These are phyloP conservation scores for Trypanosoma avium DNA, from an alignment of 208 protist genomes.

Conservation along the genomic window DNA sequence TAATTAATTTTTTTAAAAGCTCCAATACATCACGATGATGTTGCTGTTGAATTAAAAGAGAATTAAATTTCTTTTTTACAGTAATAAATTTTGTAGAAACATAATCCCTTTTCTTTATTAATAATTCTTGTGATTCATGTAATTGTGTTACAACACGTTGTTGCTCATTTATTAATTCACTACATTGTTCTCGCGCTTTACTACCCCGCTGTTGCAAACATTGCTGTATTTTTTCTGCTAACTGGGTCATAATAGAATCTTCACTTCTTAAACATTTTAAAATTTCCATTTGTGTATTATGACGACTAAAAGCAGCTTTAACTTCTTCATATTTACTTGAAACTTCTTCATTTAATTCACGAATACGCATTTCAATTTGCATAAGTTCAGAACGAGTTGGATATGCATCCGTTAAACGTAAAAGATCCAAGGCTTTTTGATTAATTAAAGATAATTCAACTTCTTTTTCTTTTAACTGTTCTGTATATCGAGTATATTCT, in stretches of 20 bases:
- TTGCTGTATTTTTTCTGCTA: not conserved
- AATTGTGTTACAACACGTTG: not conserved
- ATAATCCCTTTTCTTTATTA: not conserved
- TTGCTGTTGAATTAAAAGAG: not conserved
- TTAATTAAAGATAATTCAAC: not conserved
- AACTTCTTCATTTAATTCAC: not conserved
- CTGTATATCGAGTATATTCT: too few species aligned
- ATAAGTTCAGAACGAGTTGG: not conserved
- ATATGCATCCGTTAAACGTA: not conserved
- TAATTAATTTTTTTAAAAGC: conserved; percentile 13
- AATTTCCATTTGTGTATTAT: not conserved
- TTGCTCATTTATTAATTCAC: not conserved
- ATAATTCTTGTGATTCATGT: not conserved
- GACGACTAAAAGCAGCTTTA: not conserved
- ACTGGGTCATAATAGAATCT: not conserved
- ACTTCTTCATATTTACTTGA: not conserved
- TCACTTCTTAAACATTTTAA: not conserved
- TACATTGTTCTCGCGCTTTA: too few species aligned
- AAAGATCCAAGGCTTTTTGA: not conserved
- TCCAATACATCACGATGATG: not conserved
- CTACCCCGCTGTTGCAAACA: too few species aligned
- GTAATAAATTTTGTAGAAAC: not conserved
- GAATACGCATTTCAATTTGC: not conserved
- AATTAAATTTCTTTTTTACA: not conserved
- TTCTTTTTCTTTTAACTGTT: not conserved